Conservation (phyloP, 1,284 basidiomycete genomes). For the Dichomitus squalens region DNA sequence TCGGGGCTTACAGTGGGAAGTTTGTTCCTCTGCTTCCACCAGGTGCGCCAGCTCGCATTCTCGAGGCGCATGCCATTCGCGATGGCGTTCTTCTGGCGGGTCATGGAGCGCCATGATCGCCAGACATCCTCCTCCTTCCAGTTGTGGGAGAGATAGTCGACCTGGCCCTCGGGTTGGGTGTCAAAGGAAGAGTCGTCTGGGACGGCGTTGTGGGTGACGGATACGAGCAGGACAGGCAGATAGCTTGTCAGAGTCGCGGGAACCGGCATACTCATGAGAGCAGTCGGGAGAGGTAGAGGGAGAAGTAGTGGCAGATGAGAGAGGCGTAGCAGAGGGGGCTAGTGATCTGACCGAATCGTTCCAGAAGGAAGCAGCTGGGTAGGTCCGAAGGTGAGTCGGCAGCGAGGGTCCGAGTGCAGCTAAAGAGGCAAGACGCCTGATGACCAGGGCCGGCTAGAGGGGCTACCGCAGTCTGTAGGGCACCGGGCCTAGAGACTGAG, state of each 20-base stretch:
- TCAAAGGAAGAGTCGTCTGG: conserved; percentile 70
- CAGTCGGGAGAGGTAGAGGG: conserved; percentile 11
- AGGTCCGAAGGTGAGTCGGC: conserved; percentile 17
- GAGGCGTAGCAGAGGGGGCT: background rate
- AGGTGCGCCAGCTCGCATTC: conserved; percentile 98
- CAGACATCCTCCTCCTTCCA: conserved; percentile 99
- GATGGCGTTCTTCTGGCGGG: conserved; percentile 97
- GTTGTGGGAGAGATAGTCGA: conserved; percentile 89
- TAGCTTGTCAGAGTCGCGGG: conserved; percentile 48
- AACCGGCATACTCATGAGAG: conserved; percentile 28
- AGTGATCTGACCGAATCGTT: conserved; percentile 2
- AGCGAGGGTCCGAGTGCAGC: conserved; percentile 13
- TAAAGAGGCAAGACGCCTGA: conserved; percentile 10
- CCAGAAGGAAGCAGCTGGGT: conserved; percentile 12
- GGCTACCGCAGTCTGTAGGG: conserved; percentile 4
- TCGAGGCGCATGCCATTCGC: conserved; percentile 94
- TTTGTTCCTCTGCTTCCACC: conserved; percentile 99
- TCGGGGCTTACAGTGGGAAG: conserved; percentile 95
- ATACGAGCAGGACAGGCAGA: conserved; percentile 68
- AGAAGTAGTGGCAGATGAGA: conserved; percentile 1
- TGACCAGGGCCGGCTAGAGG: conserved; percentile 1
- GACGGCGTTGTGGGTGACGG: conserved; percentile 56
- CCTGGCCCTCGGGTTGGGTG: conserved; percentile 70
- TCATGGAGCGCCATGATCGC: conserved; percentile 98
- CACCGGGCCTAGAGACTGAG: conserved; percentile 15